Conservation (phyloP, 2,329 filamentous ascomycete species). For the Proliferodiscus dingleyae region DNA sequence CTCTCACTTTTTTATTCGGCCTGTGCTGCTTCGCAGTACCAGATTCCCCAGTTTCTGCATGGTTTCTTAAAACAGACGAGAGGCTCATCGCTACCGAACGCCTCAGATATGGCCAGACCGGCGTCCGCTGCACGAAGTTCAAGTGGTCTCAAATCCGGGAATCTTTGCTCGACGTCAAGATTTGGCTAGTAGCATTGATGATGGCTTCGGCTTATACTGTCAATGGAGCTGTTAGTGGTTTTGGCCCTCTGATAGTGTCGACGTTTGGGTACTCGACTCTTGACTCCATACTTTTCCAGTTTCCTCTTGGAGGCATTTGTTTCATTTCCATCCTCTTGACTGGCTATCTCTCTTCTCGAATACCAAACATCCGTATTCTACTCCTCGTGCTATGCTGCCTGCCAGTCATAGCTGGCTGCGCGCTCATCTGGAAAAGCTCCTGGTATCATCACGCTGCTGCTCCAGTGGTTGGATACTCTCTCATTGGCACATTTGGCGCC, state of each 20-base stretch:
- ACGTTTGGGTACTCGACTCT: constrained; percentile 64
- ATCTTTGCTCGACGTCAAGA: constrained; percentile 52
- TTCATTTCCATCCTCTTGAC: constrained; percentile 61
- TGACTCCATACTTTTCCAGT: constrained; percentile 67
- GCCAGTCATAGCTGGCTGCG: constrained; percentile 69
- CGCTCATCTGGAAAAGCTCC: constrained; percentile 65
- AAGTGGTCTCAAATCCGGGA: constrained; percentile 56
- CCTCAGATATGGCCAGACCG: constrained; percentile 57
- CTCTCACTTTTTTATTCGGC: constrained; percentile 59
- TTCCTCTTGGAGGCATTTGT: constrained; percentile 67
- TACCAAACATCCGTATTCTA: constrained; percentile 59
- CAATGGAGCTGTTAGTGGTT: constrained; percentile 66
- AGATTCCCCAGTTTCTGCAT: constrained; percentile 60
- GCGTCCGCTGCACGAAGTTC: constrained; percentile 55
- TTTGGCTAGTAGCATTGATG: constrained; percentile 61
- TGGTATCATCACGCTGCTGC: constrained; percentile 61
- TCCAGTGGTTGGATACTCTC: constrained; percentile 65
- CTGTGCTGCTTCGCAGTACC: constrained; percentile 61
- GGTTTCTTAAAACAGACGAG: constrained; percentile 63
- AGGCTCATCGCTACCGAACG: constrained; percentile 60
- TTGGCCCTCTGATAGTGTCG: constrained; percentile 66
- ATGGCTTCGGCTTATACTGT: constrained; percentile 68
- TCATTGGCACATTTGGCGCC: constrained; percentile 69
- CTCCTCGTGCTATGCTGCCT: constrained; percentile 63
- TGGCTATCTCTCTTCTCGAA: constrained; percentile 56